These are phyloP conservation scores for Kondoa malvinella DNA, from an alignment of 768 basidiomycete genomes.

Conservation along the genomic window DNA sequence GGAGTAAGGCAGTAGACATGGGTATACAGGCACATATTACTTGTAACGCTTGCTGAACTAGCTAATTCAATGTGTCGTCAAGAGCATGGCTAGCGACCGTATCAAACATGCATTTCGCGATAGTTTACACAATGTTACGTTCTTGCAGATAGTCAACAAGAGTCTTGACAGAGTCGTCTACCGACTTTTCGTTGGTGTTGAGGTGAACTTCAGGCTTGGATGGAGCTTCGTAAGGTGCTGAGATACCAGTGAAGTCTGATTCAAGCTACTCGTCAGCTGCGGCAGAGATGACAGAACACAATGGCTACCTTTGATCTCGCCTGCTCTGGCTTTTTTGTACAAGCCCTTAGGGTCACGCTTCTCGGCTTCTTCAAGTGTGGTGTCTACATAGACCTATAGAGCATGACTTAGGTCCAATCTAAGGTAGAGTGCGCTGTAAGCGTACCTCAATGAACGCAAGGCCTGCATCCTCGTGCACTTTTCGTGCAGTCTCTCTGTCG, in stretches of 20 bases:
- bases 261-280: not conserved
- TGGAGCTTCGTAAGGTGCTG: constrained; percentile 89
- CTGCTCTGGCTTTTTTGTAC: constrained; percentile 88
- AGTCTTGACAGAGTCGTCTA: constrained; percentile 56
- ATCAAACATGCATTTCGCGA: not conserved
- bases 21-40: too few species aligned
- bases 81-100: too few species aligned
- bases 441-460: constrained; percentile 62
- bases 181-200: constrained; percentile 61
- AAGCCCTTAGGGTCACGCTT: constrained; percentile 89
- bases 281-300: not conserved
- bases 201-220: constrained; percentile 75
- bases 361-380: constrained; percentile 72
- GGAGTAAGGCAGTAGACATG: too few species aligned
- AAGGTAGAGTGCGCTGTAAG: not conserved
- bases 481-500: constrained; percentile 65
- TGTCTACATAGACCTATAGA: constrained; percentile 65
- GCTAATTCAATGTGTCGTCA: too few species aligned
- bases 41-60: too few species aligned
- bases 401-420: not conserved
- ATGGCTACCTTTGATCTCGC: constrained; percentile 72
- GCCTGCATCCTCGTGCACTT: constrained; percentile 54
- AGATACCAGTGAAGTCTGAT: constrained; percentile 91
- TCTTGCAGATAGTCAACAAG: constrained; percentile 62
- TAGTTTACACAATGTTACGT: constrained; percentile 31